phyloP scores from a whole-genome alignment of 208 protist genomes.

The Acanthamoeba triangularis region DNA sequence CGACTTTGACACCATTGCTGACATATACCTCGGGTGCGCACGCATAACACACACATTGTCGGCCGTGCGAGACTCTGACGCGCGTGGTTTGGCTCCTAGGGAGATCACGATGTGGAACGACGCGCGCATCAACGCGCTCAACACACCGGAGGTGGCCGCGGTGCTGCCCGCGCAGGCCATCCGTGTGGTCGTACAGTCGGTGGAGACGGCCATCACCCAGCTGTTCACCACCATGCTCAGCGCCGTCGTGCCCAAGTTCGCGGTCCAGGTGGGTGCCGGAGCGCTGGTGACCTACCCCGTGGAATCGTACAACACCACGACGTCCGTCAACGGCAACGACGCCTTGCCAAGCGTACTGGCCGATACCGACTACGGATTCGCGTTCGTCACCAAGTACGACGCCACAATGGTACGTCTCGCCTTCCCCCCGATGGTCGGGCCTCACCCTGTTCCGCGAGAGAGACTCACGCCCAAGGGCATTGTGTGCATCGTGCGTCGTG shows the following conservation, averaged over 20 bases:
- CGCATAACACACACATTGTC: too few relatives aligned
- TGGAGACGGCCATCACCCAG: neutral
- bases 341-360: neutral
- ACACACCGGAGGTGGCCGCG: neutral
- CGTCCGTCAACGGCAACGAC: neutral
- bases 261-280: neutral
- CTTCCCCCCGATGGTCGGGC: neutral
- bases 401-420: neutral
- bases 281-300: neutral
- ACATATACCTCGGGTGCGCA: neutral
- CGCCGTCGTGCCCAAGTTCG: neutral
- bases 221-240: neutral
- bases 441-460: too few relatives aligned
- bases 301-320: neutral
- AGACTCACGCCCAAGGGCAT: too few relatives aligned
- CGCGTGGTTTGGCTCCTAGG: neutral
- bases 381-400: neutral
- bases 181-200: neutral
- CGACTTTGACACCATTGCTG: neutral
- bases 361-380: neutral
- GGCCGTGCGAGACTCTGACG: too few relatives aligned
- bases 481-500: too few relatives aligned
- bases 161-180: neutral
- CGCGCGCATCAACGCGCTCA: neutral
- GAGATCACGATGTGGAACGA: constrained; percentile 25